These are phyloP conservation scores for Lichina pygmaea DNA, from an alignment of 495 filamentous ascomycete species.

Conservation along the genomic window DNA sequence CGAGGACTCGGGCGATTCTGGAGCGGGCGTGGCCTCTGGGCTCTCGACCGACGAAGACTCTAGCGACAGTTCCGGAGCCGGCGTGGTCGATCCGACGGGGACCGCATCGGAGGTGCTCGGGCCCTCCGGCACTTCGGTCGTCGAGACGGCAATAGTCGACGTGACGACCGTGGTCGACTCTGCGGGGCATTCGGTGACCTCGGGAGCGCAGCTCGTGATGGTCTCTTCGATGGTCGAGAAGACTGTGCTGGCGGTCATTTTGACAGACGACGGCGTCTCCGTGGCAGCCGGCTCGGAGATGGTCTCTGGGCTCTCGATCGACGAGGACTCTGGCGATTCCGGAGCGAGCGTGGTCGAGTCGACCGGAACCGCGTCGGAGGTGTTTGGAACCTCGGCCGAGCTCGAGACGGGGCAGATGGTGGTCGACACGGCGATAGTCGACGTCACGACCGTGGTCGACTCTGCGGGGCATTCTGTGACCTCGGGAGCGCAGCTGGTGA, in stretches of 20 bases:
- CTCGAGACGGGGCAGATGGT: slow-evolving; percentile 22
- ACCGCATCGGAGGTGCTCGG: not conserved
- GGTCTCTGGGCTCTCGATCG: not conserved
- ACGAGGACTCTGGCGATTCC: not conserved
- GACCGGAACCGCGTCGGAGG: not conserved
- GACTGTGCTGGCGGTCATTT: not conserved
- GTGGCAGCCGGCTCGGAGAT: not conserved
- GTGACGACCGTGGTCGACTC: slow-evolving; percentile 6
- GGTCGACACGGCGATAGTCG: slow-evolving; percentile 28
- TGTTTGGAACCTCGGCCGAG: not conserved
- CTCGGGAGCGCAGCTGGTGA: slow-evolving; percentile 26
- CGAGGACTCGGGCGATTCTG: not conserved
- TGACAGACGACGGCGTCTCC: not conserved
- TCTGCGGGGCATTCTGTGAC: slow-evolving; percentile 31
- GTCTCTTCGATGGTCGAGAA: not conserved
- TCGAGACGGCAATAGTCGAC: slow-evolving; percentile 7
- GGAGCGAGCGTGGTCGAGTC: not conserved
- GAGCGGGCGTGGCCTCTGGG: not conserved
- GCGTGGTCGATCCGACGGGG: not conserved
- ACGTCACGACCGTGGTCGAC: slow-evolving; percentile 24
- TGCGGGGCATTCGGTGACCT: not conserved
- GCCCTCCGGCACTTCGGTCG: slow-evolving; percentile 2
- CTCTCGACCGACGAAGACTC: not conserved
- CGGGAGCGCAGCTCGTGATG: not conserved
- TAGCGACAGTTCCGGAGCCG: not conserved